phyloP scores from a whole-genome alignment of 345 rosid species.

The Streptanthus diversifolius region DNA sequence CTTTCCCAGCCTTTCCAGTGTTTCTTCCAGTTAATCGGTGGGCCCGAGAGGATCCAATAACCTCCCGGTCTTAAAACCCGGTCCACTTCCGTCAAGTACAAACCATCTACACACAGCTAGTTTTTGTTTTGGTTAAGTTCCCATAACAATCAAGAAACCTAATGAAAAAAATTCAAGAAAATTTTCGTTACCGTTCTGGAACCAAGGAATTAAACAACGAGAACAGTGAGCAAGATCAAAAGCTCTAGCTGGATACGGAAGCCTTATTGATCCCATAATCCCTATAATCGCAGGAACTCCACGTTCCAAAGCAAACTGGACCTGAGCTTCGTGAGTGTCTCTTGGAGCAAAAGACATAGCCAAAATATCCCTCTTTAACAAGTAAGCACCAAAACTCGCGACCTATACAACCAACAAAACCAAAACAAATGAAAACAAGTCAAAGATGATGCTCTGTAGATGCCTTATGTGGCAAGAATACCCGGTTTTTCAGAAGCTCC shows the following conservation, averaged over 20 bases:
- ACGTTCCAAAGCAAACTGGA: conserved; percentile 88
- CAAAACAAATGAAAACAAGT: neutral
- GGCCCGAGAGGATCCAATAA: conserved; percentile 94
- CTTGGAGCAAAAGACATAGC: conserved; percentile 95
- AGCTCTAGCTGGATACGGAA: conserved; percentile 93
- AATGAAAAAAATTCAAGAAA: neutral
- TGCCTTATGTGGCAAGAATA: neutral
- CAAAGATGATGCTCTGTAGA: neutral
- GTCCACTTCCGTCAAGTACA: conserved; percentile 85
- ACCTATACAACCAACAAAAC: conserved; percentile 43
- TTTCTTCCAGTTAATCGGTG: conserved; percentile 85
- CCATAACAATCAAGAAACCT: conserved; percentile 34
- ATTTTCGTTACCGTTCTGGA: conserved; percentile 42
- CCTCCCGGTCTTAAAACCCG: conserved; percentile 89
- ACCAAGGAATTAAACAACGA: conserved; percentile 96
- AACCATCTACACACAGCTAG: conserved; percentile 51
- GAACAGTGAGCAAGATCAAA: conserved; percentile 97
- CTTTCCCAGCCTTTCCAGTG: conserved; percentile 98
- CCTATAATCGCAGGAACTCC: conserved; percentile 98
- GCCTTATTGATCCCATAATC: conserved; percentile 74
- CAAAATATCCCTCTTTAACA: conserved; percentile 67
- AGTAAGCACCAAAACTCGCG: conserved; percentile 96
- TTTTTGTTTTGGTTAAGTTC: conserved; percentile 49
- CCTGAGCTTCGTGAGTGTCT: conserved; percentile 98
- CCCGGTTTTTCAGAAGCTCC: neutral